Conservation (phyloP, 495 filamentous ascomycete species). For the Aspergillus saccharolyticus region DNA sequence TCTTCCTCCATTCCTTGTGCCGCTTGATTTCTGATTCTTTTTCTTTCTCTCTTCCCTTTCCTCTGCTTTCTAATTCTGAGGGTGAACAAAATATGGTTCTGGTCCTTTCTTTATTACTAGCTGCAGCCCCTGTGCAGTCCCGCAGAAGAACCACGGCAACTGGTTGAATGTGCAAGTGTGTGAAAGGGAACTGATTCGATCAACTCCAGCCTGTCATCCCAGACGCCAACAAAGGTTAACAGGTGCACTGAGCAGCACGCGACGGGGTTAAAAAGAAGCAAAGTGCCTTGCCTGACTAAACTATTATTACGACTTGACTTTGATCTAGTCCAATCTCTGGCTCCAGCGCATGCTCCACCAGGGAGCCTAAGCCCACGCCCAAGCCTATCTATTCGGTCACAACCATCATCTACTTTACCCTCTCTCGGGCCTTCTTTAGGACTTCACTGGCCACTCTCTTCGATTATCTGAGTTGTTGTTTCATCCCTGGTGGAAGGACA, state of each 20-base stretch:
- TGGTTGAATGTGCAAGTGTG: neutral
- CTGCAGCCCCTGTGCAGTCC: constrained; percentile 6
- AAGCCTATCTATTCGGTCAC: neutral
- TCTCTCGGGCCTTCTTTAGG: neutral
- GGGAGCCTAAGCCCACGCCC: neutral
- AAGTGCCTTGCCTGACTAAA: neutral
- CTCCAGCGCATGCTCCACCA: neutral
- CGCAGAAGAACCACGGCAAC: constrained; percentile 12
- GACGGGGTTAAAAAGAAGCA: constrained; percentile 1
- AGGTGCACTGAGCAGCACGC: neutral
- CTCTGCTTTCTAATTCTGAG: neutral
- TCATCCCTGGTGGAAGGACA: neutral
- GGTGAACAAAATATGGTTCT: constrained; percentile 1
- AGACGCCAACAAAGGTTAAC: constrained; percentile 1
- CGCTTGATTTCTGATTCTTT: neutral
- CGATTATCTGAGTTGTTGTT: neutral
- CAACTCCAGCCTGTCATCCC: constrained; percentile 2
- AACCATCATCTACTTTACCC: neutral
- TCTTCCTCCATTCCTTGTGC: neutral
- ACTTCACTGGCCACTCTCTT: neutral
- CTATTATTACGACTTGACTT: neutral
- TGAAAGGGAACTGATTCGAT: neutral
- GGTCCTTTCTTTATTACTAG: constrained; percentile 3
- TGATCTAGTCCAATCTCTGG: neutral
- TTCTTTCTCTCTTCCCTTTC: neutral